A percentile compares a stretch with the other conserved stretches of the same genome.
phyloP scores from a whole-genome alignment of 495 filamentous ascomycete genomes.

The Xylaria scruposa region DNA sequence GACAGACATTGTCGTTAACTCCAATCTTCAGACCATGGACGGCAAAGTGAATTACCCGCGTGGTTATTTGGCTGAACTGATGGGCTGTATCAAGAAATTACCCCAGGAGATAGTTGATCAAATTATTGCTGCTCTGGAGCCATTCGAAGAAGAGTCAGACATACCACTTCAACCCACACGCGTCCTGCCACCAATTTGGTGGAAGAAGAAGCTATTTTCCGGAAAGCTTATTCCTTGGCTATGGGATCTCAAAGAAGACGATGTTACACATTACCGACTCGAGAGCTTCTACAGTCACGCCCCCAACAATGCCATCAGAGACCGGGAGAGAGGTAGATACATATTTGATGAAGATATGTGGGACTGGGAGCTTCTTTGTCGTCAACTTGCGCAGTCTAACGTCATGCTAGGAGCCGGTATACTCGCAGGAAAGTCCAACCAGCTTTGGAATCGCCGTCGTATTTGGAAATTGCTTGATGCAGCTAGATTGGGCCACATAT shows the following conservation, averaged over 20 bases:
- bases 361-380: slow-evolving; percentile 39
- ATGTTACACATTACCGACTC: neutral
- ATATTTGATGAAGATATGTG: slow-evolving; percentile 15
- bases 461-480: slow-evolving; percentile 33
- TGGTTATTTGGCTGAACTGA: neutral
- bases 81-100: neutral
- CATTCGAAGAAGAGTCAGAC: slow-evolving; percentile 13
- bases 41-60: neutral
- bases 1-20: neutral
- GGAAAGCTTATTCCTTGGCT: slow-evolving; percentile 34
- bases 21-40: slow-evolving; percentile 6
- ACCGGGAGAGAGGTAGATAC: neutral
- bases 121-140: slow-evolving; percentile 21
- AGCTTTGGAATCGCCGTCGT: slow-evolving; percentile 34
- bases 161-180: slow-evolving; percentile 25
- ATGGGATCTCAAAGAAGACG: slow-evolving; percentile 22
- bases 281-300: neutral
- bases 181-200: slow-evolving; percentile 22
- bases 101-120: slow-evolving; percentile 20
- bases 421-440: neutral
- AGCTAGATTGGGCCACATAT: slow-evolving; percentile 22
- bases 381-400: slow-evolving; percentile 27
- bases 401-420: slow-evolving; percentile 5
- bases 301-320: neutral
- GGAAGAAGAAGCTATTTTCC: slow-evolving; percentile 26